These are phyloP conservation scores for Eremothecium cymbalariae DNA, from an alignment of 1,139 yeast species.

Conservation along the genomic window DNA sequence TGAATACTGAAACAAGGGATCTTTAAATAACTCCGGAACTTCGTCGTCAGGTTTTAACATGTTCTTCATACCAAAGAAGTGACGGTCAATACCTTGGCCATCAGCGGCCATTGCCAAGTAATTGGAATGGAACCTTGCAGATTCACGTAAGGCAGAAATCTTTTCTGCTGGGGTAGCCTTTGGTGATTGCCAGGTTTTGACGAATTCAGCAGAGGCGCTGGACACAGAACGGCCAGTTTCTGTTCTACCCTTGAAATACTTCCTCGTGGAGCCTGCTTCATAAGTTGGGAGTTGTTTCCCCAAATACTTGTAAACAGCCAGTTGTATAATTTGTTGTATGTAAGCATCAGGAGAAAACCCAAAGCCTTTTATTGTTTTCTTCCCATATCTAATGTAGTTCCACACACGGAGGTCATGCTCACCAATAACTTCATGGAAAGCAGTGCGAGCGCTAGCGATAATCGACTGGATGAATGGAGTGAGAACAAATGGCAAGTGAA, in stretches of 20 bases:
- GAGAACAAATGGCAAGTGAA: constrained; percentile 38
- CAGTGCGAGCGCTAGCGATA: constrained; percentile 48
- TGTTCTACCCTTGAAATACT: constrained; percentile 86
- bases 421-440: constrained; percentile 44
- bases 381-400: constrained; percentile 69
- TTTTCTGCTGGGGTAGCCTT: constrained; percentile 48
- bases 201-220: constrained; percentile 64
- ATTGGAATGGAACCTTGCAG: constrained; percentile 65
- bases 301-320: constrained; percentile 70
- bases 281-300: constrained; percentile 86
- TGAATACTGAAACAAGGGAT: constrained; percentile 70
- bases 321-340: constrained; percentile 66
- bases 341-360: constrained; percentile 73
- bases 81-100: constrained; percentile 92
- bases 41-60: constrained; percentile 52
- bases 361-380: constrained; percentile 57
- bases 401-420: constrained; percentile 56
- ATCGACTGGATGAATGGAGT: constrained; percentile 45
- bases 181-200: constrained; percentile 66
- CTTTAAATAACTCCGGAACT: constrained; percentile 64
- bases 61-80: constrained; percentile 79
- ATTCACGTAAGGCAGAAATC: constrained; percentile 60
- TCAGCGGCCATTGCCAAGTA: constrained; percentile 73
- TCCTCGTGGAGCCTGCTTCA: constrained; percentile 93
- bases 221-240: constrained; percentile 90